Conservation (phyloP, 805 yeast species). For the Metschnikowia kofuensis region DNA sequence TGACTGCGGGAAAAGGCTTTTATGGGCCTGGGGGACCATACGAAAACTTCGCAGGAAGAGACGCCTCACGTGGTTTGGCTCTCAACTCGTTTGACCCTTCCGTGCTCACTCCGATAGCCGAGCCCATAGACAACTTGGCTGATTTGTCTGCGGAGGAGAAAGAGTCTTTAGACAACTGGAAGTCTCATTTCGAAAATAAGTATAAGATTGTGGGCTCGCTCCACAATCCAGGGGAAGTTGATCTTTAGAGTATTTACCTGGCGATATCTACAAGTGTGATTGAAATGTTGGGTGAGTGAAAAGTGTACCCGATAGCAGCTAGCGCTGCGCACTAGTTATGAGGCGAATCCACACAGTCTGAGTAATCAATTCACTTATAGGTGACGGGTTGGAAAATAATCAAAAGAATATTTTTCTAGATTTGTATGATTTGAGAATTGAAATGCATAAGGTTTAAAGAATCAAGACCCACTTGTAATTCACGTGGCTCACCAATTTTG, state of each 20-base stretch:
- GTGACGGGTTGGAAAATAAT: too few species aligned
- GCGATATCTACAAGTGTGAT: background rate
- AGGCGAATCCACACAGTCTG: too few species aligned
- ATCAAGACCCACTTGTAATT: too few species aligned
- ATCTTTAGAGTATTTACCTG: background rate
- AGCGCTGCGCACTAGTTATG: background rate
- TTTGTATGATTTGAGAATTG: too few species aligned
- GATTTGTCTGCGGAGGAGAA: constrained; percentile 60
- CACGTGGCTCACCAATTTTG: too few species aligned
- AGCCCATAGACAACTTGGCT: constrained; percentile 71
- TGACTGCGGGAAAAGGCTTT: constrained; percentile 71
- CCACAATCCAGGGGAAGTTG: constrained; percentile 25
- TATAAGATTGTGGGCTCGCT: constrained; percentile 79
- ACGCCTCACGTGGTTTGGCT: constrained; percentile 91
- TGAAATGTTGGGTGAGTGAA: background rate
- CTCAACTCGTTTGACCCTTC: constrained; percentile 75
- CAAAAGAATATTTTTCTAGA: too few species aligned
- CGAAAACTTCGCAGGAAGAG: constrained; percentile 91
- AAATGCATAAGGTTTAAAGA: too few species aligned
- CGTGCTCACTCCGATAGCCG: constrained; percentile 62
- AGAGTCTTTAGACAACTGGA: constrained; percentile 81
- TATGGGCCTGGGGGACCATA: constrained; percentile 98
- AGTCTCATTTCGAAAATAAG: constrained; percentile 72
- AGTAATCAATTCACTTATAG: too few species aligned
- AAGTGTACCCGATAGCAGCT: background rate